These are phyloP conservation scores for Osmozyma mogii DNA, from an alignment of 805 yeast species.

Conservation along the genomic window DNA sequence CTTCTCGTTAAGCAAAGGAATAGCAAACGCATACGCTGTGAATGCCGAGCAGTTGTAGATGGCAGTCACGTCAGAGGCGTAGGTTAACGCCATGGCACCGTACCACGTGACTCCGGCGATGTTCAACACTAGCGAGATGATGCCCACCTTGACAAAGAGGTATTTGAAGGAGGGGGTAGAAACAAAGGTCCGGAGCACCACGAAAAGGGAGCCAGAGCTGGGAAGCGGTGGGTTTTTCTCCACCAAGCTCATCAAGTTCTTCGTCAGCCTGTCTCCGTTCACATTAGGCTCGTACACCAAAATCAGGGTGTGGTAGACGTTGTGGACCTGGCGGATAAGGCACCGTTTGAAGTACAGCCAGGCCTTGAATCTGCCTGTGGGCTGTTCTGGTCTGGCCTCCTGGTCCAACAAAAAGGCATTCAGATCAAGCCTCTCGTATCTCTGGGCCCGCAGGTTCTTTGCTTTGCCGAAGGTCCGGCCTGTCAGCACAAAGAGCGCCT, in stretches of 20 bases:
- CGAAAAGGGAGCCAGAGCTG: conserved; percentile 21
- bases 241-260: conserved; percentile 25
- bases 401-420: conserved; percentile 19
- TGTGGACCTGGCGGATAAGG: conserved; percentile 35
- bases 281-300: conserved; percentile 35
- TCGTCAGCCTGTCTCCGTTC: conserved; percentile 26
- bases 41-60: conserved; percentile 87
- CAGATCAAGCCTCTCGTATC: conserved; percentile 22
- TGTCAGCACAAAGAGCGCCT: conserved; percentile 42
- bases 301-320: conserved; percentile 36
- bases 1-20: conserved; percentile 60
- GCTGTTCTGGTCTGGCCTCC: conserved; percentile 7
- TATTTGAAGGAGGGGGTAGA: conserved; percentile 41
- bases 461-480: conserved; percentile 30
- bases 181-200: conserved; percentile 29
- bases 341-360: conserved; percentile 26
- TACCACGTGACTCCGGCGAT: conserved; percentile 83
- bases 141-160: conserved; percentile 33
- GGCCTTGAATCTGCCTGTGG: conserved; percentile 10
- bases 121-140: conserved; percentile 52
- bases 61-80: conserved; percentile 83
- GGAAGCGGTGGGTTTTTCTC: conserved; percentile 31
- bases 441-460: not conserved
- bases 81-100: conserved; percentile 69
- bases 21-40: conserved; percentile 78